These are phyloP conservation scores for Leishmania amazonensis DNA, from an alignment of 208 protist genomes.

Conservation along the genomic window DNA sequence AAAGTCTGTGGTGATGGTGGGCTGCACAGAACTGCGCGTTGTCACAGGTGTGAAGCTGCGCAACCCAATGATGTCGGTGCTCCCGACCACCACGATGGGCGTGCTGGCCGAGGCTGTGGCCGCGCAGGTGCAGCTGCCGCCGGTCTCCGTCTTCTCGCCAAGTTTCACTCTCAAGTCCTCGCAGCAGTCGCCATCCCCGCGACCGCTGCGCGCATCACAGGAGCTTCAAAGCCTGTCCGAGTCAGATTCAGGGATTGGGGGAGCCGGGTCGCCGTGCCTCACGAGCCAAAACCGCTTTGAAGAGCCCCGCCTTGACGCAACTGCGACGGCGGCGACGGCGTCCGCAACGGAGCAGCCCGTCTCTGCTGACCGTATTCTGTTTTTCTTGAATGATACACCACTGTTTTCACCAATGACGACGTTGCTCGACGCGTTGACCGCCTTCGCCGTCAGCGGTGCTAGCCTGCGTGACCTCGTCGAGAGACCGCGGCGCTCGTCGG, in stretches of 20 bases:
- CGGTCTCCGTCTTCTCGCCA: background rate
- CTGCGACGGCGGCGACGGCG: background rate
- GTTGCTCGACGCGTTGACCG: slow-evolving; percentile 40
- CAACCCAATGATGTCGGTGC: slow-evolving; percentile 15
- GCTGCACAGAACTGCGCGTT: slow-evolving; percentile 2
- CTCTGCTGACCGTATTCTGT: slow-evolving; percentile 34
- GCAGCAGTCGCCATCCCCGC: background rate
- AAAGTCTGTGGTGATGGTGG: slow-evolving; percentile 8
- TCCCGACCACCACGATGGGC: slow-evolving; percentile 25
- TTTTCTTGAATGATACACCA: slow-evolving; percentile 42
- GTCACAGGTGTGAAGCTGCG: slow-evolving; percentile 14
- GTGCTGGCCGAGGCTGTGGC: slow-evolving; percentile 26
- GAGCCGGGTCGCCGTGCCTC: background rate
- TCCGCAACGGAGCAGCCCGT: background rate
- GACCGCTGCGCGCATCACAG: slow-evolving; percentile 12
- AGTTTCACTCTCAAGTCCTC: background rate
- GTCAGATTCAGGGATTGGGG: background rate
- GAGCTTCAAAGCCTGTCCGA: background rate
- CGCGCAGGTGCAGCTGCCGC: slow-evolving; percentile 17
- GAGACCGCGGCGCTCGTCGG: slow-evolving; percentile 5
- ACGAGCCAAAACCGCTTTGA: slow-evolving; percentile 20
- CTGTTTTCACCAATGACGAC: slow-evolving; percentile 45
- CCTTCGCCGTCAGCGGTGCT: slow-evolving; percentile 26
- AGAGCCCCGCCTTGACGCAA: background rate
- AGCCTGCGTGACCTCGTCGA: slow-evolving; percentile 34